Evolutionary conservation across 192 early-diverging fungal species (phyloP).

Genomic region (Allomyces arbusculus): DNA sequence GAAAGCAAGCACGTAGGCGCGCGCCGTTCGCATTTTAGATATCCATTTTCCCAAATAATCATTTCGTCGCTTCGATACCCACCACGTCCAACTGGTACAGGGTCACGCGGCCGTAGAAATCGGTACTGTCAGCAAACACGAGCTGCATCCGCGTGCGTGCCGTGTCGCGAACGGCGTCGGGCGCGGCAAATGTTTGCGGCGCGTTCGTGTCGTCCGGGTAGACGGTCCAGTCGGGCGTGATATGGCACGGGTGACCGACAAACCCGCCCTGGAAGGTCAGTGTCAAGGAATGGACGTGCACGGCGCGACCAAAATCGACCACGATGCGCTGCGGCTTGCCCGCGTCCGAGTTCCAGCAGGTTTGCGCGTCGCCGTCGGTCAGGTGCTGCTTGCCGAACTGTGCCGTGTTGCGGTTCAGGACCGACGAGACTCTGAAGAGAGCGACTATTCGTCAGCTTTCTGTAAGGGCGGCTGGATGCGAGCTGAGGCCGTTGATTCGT

Average conservation of each 20-base stretch:
- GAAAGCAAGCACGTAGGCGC: too few relatives aligned
- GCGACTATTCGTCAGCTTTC: too few relatives aligned
- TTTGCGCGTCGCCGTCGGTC: conserved; percentile 55
- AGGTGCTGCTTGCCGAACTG: conserved; percentile 65
- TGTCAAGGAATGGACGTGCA: conserved; percentile 13
- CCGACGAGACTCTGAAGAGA: conserved; percentile 57
- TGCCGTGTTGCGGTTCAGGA: conserved; percentile 53
- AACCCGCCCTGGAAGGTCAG: conserved; percentile 81
- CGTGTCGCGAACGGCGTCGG: conserved; percentile 1
- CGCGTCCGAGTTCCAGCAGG: conserved; percentile 89
- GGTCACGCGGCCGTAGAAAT: conserved; percentile 69
- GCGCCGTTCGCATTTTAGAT: too few relatives aligned
- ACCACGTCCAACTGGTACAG: conserved; percentile 52
- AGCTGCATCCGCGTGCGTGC: conserved; percentile 18
- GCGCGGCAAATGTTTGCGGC: conserved; percentile 24
- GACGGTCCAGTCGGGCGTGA: conserved; percentile 30
- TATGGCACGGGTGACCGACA: conserved; percentile 44
- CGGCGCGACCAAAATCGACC: conserved; percentile 37
- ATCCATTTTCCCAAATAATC: too few relatives aligned
- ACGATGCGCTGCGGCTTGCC: conserved; percentile 55
- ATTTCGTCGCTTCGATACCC: conserved; percentile 13
- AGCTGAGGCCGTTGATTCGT: too few relatives aligned
- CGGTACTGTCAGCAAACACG: conserved; percentile 51
- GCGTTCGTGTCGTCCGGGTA: conserved; percentile 58
- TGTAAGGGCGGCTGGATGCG: too few relatives aligned